A percentile compares a stretch with the other conserved stretches of the same genome.
Conservation (phyloP, 106 monocot genomes). For the Amphibolis antarctica region DNA sequence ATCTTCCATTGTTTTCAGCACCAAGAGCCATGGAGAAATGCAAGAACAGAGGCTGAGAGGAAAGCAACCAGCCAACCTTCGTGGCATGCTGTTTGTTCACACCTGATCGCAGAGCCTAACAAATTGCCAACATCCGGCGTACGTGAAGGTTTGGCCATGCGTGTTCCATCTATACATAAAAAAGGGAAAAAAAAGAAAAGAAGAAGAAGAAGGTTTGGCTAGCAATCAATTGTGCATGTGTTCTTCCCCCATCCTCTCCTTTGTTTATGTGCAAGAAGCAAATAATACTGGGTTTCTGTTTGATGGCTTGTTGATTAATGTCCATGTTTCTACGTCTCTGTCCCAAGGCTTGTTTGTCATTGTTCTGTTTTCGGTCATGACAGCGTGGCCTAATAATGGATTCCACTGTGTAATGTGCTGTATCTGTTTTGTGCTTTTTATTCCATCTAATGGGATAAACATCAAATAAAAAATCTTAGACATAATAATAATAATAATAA, state of each 20-base stretch:
- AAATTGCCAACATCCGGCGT: slow-evolving; percentile 14
- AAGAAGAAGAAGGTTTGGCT: neutral
- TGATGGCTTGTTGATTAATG: slow-evolving; percentile 9
- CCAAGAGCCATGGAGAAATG: slow-evolving; percentile 58
- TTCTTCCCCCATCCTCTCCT: slow-evolving; percentile 5
- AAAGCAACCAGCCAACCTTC: neutral
- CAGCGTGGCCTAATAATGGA: slow-evolving; percentile 10
- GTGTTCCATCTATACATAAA: neutral
- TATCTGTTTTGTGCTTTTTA: neutral
- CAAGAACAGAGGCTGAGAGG: slow-evolving; percentile 44
- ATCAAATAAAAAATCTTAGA: neutral
- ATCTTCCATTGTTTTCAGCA: slow-evolving; percentile 19
- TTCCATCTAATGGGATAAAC: neutral
- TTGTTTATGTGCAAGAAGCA: slow-evolving; percentile 32
- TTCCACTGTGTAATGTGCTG: neutral
- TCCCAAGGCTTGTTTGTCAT: too few species aligned
- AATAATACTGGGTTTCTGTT: slow-evolving; percentile 17
- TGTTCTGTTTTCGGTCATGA: slow-evolving; percentile 13
- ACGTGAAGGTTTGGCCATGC: slow-evolving; percentile 4
- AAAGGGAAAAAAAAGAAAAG: neutral
- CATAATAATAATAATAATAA: neutral
- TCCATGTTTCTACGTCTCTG: slow-evolving; percentile 12
- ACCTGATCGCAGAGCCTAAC: neutral
- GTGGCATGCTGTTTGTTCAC: neutral
- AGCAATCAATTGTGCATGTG: neutral